Evolutionary conservation across 441 rosid genomes (phyloP).

Genomic region (Pelargonium fulgidum): DNA sequence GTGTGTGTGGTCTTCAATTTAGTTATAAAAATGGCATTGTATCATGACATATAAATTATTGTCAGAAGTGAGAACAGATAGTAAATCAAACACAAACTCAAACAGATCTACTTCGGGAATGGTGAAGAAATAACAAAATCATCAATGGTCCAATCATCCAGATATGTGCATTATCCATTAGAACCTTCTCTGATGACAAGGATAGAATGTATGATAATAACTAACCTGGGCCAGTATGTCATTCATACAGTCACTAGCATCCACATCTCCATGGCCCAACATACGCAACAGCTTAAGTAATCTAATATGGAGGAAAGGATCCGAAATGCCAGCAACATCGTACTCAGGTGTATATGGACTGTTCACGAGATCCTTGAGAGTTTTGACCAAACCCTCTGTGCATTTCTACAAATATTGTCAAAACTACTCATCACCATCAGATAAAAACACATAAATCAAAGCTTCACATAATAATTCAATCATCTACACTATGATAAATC

Average conservation of each 20-base stretch:
- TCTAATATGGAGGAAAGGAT: constrained; percentile 95
- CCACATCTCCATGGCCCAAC: constrained; percentile 93
- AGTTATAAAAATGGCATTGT: neutral
- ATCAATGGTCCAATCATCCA: neutral
- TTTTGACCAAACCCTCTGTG: constrained; percentile 78
- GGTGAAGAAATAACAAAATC: constrained; percentile 1
- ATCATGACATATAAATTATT: neutral
- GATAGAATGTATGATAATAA: constrained; percentile 14
- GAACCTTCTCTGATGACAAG: neutral
- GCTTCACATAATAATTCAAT: constrained; percentile 8
- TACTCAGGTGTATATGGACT: constrained; percentile 97
- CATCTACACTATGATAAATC: constrained; percentile 8
- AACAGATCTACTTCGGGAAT: neutral
- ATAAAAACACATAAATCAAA: constrained; percentile 15
- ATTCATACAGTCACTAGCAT: constrained; percentile 92
- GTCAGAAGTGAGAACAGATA: neutral
- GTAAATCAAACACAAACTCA: too few species aligned
- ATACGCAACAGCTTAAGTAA: constrained; percentile 77
- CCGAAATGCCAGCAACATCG: constrained; percentile 94
- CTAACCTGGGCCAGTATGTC: constrained; percentile 98
- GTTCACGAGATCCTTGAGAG: constrained; percentile 76
- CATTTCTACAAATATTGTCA: constrained; percentile 55
- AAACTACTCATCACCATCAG: constrained; percentile 19
- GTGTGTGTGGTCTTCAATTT: neutral
- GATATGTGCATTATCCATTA: neutral